phyloP scores from a whole-genome alignment of 257 asterid species.

The Misopates orontium region DNA sequence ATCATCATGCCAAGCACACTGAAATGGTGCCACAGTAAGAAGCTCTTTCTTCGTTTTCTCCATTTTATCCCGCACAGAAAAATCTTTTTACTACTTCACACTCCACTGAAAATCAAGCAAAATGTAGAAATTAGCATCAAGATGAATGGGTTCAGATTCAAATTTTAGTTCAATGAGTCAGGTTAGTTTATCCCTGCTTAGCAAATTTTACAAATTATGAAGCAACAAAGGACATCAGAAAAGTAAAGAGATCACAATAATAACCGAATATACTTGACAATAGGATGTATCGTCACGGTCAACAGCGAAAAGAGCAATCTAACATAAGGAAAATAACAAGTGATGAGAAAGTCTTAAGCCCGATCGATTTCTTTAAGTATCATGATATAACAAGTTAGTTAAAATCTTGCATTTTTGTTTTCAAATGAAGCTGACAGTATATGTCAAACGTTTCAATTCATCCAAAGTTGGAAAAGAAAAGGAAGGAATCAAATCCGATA shows the following conservation, averaged over 20 bases:
- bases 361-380: too few species aligned
- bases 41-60: slow-evolving; percentile 71
- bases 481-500: background rate
- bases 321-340: slow-evolving; percentile 4
- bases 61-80: slow-evolving; percentile 34
- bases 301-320: slow-evolving; percentile 28
- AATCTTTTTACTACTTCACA: slow-evolving; percentile 22
- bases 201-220: background rate
- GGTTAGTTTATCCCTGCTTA: slow-evolving; percentile 6
- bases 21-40: slow-evolving; percentile 92
- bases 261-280: background rate
- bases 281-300: slow-evolving; percentile 19
- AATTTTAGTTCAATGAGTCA: slow-evolving; percentile 8
- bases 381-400: too few species aligned
- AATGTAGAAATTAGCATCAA: slow-evolving; percentile 18
- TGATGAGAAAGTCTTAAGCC: too few species aligned
- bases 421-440: too few species aligned
- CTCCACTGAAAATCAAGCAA: slow-evolving; percentile 31
- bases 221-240: background rate
- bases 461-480: background rate
- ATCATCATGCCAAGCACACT: slow-evolving; percentile 93
- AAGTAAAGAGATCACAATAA: background rate
- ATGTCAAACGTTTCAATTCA: background rate
- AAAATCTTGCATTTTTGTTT: too few species aligned
- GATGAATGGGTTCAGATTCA: background rate